These are phyloP conservation scores for Amylostereum chailletii DNA, from an alignment of 1,284 basidiomycete genomes.

Conservation along the genomic window DNA sequence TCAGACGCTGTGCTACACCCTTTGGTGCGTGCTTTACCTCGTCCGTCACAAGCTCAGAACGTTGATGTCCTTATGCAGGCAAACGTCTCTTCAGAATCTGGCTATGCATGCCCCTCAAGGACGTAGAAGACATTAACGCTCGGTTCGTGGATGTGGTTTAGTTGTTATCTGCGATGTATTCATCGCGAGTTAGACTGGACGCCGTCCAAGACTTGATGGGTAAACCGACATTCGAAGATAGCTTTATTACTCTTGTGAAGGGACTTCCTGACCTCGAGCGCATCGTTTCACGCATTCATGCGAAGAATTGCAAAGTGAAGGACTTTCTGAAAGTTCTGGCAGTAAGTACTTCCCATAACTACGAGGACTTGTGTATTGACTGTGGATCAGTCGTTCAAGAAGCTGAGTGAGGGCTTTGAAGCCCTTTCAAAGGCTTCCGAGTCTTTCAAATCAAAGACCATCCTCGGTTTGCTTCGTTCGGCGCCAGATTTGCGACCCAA, in stretches of 20 bases:
- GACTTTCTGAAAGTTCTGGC: constrained; percentile 80
- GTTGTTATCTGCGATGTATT: not conserved
- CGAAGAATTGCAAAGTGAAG: constrained; percentile 77
- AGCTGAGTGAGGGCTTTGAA: constrained; percentile 58
- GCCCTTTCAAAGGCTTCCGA: constrained; percentile 60
- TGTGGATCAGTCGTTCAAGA: constrained; percentile 59
- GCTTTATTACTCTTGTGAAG: constrained; percentile 70
- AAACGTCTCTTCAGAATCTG: constrained; percentile 92
- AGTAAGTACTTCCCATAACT: constrained; percentile 33
- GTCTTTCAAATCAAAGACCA: constrained; percentile 67
- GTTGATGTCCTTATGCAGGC: constrained; percentile 33
- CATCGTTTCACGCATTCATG: constrained; percentile 88
- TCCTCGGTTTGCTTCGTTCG: constrained; percentile 67
- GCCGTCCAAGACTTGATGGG: constrained; percentile 85
- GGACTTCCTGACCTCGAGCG: constrained; percentile 90
- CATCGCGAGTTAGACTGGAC: constrained; percentile 54
- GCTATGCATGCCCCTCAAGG: constrained; percentile 84
- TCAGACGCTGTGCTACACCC: constrained; percentile 83
- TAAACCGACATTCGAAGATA: constrained; percentile 65
- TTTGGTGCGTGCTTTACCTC: constrained; percentile 50
- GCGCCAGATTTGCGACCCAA: constrained; percentile 72
- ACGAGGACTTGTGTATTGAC: not conserved
- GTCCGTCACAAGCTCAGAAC: not conserved
- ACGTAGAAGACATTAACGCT: constrained; percentile 78
- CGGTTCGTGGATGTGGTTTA: constrained; percentile 37